Evolutionary conservation across 106 monocot genomes (phyloP).

Genomic region (Chionographis japonica): DNA sequence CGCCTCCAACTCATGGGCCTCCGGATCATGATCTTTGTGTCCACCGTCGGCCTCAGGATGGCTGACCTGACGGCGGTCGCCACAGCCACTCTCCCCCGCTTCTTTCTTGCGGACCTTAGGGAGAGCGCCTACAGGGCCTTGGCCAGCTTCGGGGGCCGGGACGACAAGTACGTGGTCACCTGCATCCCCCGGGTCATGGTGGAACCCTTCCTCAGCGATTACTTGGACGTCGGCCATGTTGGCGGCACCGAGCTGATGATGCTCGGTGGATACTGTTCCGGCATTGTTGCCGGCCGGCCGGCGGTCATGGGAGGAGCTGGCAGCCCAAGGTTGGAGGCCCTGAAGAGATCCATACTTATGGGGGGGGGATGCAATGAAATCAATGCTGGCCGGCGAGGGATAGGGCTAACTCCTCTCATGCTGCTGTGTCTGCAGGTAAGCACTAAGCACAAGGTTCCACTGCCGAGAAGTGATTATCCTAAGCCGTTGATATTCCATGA

Average conservation of each 20-base stretch:
- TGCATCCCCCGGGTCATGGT: slow-evolving; percentile 45
- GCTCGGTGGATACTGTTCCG: slow-evolving; percentile 17
- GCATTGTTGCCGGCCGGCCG: slow-evolving; percentile 14
- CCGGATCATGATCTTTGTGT: slow-evolving; percentile 34
- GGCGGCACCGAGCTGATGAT: slow-evolving; percentile 35
- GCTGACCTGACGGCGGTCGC: slow-evolving; percentile 35
- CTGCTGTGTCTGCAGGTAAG: slow-evolving; percentile 8
- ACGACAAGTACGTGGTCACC: slow-evolving; percentile 29
- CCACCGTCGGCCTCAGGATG: slow-evolving; percentile 33
- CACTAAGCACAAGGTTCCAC: not conserved
- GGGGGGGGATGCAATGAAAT: not conserved
- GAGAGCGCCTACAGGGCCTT: slow-evolving; percentile 23
- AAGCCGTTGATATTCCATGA: slow-evolving; percentile 80
- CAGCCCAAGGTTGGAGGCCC: slow-evolving; percentile 1
- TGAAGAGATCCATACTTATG: not conserved
- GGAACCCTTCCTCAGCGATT: slow-evolving; percentile 49
- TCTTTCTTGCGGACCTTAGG: slow-evolving; percentile 31
- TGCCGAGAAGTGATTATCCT: slow-evolving; percentile 26
- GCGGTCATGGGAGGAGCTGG: slow-evolving; percentile 8
- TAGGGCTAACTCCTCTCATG: slow-evolving; percentile 24
- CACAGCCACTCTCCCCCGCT: slow-evolving; percentile 37
- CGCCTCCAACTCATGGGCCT: slow-evolving; percentile 9
- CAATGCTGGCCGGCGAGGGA: slow-evolving; percentile 24
- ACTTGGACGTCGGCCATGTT: slow-evolving; percentile 43
- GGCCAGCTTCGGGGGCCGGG: slow-evolving; percentile 17